A percentile compares a stretch with the other conserved stretches of the same genome.
Evolutionary conservation across 108 stramenopile species (phyloP).

Genomic region (Fragilaria radians): DNA sequence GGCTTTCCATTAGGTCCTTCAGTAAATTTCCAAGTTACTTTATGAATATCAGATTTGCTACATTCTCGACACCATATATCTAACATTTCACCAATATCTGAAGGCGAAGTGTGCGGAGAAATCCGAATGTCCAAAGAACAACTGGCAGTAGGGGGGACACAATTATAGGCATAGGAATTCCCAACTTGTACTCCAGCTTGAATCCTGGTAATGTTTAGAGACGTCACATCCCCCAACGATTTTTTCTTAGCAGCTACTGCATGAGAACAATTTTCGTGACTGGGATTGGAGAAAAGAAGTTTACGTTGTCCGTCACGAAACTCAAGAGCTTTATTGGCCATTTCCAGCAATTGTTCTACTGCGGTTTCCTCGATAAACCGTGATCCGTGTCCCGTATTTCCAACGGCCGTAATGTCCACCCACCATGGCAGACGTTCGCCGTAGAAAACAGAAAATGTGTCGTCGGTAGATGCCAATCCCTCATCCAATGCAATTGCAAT

Average conservation of each 20-base stretch:
- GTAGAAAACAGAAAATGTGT: slow-evolving; percentile 90
- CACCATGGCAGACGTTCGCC: slow-evolving; percentile 91
- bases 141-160: background rate
- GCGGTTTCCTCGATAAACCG: slow-evolving; percentile 64
- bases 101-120: slow-evolving; percentile 71
- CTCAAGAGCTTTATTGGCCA: slow-evolving; percentile 69
- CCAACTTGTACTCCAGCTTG: background rate
- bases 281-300: slow-evolving; percentile 44
- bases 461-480: slow-evolving; percentile 71
- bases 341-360: background rate
- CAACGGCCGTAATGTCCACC: slow-evolving; percentile 81
- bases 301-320: slow-evolving; percentile 87
- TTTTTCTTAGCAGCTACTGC: slow-evolving; percentile 56
- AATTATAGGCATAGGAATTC: background rate
- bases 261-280: slow-evolving; percentile 70
- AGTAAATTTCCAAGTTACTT: slow-evolving; percentile 69
- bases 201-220: slow-evolving; percentile 6
- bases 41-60: slow-evolving; percentile 22
- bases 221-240: slow-evolving; percentile 92
- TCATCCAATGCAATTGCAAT: slow-evolving; percentile 87
- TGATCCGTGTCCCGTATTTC: slow-evolving; percentile 92
- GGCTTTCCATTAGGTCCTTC: slow-evolving; percentile 8
- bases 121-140: slow-evolving; percentile 94
- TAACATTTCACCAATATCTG: slow-evolving; percentile 71
- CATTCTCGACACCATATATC: slow-evolving; percentile 90